phyloP scores from a whole-genome alignment of 2,329 filamentous ascomycete species.

The Cladosporium sp. region DNA sequence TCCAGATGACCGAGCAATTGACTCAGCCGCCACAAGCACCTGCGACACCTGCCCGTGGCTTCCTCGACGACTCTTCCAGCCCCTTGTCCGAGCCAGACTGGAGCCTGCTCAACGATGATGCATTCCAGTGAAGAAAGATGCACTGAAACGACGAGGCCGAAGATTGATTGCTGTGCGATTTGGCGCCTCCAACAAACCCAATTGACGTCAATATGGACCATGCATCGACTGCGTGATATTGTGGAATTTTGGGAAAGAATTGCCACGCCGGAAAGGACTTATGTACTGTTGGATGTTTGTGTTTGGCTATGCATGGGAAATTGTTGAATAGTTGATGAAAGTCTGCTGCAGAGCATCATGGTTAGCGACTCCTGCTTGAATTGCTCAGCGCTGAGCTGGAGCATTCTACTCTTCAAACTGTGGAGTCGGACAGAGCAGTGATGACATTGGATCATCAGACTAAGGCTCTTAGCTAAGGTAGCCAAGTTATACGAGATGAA shows the following conservation, averaged over 20 bases:
- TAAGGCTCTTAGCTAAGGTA: background rate
- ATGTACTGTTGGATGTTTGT: background rate
- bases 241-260: background rate
- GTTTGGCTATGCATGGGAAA: background rate
- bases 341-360: background rate
- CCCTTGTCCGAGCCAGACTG: slow-evolving; percentile 12
- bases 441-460: background rate
- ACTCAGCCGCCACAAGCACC: background rate
- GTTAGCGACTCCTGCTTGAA: background rate
- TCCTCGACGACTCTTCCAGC: background rate
- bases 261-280: background rate
- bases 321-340: background rate
- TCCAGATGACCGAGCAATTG: background rate
- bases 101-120: slow-evolving; percentile 1
- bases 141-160: background rate
- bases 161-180: background rate
- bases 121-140: background rate
- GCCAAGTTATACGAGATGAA: background rate
- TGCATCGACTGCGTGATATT: background rate
- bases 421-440: background rate
- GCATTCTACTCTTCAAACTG: background rate
- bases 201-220: background rate
- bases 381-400: background rate
- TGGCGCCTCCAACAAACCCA: background rate
- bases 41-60: background rate